A percentile compares a stretch with the other conserved stretches of the same genome.
Evolutionary conservation across 2,329 filamentous ascomycete species (phyloP).

Genomic region (Ophiostoma tasmaniense): DNA sequence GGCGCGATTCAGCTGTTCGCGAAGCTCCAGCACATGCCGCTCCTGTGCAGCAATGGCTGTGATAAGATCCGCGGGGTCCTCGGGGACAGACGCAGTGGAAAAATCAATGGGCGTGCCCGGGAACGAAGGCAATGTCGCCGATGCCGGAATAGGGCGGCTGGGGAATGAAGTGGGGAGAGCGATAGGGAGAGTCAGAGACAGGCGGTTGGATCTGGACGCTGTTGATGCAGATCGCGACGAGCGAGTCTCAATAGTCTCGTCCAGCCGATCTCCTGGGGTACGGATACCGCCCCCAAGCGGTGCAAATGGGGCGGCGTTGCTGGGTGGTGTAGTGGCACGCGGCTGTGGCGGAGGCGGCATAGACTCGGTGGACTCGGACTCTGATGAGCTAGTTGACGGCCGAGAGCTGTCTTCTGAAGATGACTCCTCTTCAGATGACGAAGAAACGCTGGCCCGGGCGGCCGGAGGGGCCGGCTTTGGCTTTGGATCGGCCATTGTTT

Average conservation of each 20-base stretch:
- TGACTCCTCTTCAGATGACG: neutral
- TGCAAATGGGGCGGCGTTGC: conserved; percentile 12
- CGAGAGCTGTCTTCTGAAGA: conserved; percentile 8
- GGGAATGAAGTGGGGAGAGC: conserved; percentile 44
- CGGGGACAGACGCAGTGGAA: conserved; percentile 36
- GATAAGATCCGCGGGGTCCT: conserved; percentile 61
- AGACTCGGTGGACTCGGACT: conserved; percentile 29
- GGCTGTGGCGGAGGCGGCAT: conserved; percentile 33
- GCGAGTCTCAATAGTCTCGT: conserved; percentile 35
- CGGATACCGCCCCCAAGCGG: neutral
- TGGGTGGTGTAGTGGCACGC: conserved; percentile 19
- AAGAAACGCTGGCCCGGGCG: conserved; percentile 10
- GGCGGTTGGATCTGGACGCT: conserved; percentile 47
- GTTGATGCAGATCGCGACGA: conserved; percentile 45
- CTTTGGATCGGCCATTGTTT: conserved; percentile 14
- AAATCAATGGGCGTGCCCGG: conserved; percentile 44
- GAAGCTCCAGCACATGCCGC: conserved; percentile 78
- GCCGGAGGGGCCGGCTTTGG: conserved; percentile 10
- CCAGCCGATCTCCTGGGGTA: conserved; percentile 16
- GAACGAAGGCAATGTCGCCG: conserved; percentile 34
- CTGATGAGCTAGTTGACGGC: conserved; percentile 15
- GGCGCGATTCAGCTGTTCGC: conserved; percentile 78
- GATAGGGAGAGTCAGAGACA: conserved; percentile 56
- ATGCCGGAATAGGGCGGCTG: conserved; percentile 43
- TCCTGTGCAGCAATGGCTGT: conserved; percentile 90